These are phyloP conservation scores for Alternaria sp. DNA, from an alignment of 2,329 filamentous ascomycete genomes.

Conservation along the genomic window DNA sequence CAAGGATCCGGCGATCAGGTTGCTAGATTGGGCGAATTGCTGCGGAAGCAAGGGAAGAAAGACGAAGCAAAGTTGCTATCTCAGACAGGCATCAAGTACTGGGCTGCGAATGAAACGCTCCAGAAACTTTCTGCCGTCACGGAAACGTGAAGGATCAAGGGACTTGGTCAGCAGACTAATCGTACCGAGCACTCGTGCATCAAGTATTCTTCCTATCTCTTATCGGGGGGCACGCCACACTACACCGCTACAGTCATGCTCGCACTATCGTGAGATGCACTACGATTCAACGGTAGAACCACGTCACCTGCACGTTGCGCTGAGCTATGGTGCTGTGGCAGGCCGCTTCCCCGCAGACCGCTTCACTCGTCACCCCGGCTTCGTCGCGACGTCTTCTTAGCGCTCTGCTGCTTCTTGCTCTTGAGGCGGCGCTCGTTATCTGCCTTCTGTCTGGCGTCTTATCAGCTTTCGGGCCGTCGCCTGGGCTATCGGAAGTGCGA, in stretches of 20 bases:
- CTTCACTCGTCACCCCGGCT: slow-evolving; percentile 44
- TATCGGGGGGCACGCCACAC: slow-evolving; percentile 23
- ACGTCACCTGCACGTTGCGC: slow-evolving; percentile 24
- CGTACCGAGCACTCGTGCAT: slow-evolving; percentile 29
- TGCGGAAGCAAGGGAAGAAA: slow-evolving; percentile 35
- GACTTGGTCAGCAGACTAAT: slow-evolving; percentile 11
- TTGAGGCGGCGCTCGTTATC: slow-evolving; percentile 65
- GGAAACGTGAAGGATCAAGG: slow-evolving; percentile 24
- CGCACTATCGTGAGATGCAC: slow-evolving; percentile 19
- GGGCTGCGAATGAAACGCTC: slow-evolving; percentile 37
- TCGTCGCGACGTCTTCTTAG: slow-evolving; percentile 65
- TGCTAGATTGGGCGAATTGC: slow-evolving; percentile 24
- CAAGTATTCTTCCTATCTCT: slow-evolving; percentile 14
- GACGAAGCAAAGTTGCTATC: slow-evolving; percentile 37
- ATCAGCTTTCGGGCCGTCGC: slow-evolving; percentile 27
- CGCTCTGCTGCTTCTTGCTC: slow-evolving; percentile 66
- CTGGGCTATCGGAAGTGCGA: slow-evolving; percentile 18
- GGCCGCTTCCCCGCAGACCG: slow-evolving; percentile 17
- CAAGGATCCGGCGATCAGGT: slow-evolving; percentile 35
- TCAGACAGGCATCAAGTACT: slow-evolving; percentile 35
- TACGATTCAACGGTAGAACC: slow-evolving; percentile 18
- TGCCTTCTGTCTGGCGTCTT: slow-evolving; percentile 56
- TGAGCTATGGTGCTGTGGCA: slow-evolving; percentile 11
- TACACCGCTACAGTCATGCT: slow-evolving; percentile 28
- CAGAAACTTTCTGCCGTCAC: slow-evolving; percentile 31